A percentile compares a stretch with the other conserved stretches of the same genome.
Evolutionary conservation across 192 early-diverging fungal genomes (phyloP).

Genomic region (Cetraspora pellucida): DNA sequence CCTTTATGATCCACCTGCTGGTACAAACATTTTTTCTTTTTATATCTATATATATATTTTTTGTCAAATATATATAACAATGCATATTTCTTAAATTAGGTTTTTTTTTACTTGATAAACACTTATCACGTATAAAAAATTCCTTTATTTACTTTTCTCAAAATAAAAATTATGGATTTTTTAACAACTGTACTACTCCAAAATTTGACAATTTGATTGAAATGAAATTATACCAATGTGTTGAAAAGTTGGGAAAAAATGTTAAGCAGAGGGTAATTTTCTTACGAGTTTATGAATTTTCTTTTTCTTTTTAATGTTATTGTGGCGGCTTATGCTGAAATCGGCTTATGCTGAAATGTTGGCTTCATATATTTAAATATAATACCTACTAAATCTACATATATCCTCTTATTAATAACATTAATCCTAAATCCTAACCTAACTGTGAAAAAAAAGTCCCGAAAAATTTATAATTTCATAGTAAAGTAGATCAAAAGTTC

Average conservation of each 20-base stretch:
- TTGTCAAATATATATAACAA: background rate
- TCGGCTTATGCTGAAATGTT: no score
- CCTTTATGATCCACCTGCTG: conserved; percentile 18
- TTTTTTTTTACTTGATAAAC: no score
- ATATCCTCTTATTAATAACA: no score
- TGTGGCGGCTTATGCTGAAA: no score
- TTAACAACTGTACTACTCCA: background rate
- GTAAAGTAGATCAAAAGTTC: no score
- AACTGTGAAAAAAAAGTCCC: no score
- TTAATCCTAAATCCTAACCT: no score
- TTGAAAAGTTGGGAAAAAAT: background rate
- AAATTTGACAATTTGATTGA: background rate
- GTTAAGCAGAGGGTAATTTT: conserved; percentile 1
- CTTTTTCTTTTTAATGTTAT: no score
- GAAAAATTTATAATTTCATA: no score
- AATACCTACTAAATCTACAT: no score
- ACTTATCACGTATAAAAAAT: background rate
- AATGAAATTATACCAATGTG: background rate
- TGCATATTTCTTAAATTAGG: background rate
- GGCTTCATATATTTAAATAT: no score
- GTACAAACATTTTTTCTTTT: background rate
- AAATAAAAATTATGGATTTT: background rate
- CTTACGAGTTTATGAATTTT: no score
- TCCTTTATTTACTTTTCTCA: conserved; percentile 2
- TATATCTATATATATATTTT: background rate